phyloP scores from a whole-genome alignment of 2,329 filamentous ascomycete genomes.

The Colletotrichum somersetense region DNA sequence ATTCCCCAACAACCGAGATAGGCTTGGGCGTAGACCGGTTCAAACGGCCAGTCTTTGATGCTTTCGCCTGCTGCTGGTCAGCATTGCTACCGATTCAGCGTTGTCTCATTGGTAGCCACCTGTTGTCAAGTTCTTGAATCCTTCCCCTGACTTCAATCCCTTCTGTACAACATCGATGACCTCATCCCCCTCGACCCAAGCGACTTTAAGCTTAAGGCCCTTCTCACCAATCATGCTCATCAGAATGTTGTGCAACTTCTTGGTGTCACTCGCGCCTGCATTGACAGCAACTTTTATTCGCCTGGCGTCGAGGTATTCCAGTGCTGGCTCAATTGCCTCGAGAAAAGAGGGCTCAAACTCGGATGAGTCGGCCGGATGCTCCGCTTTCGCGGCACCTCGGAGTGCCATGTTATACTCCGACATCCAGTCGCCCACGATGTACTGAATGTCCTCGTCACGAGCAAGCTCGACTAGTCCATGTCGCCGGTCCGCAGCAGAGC shows the following conservation, averaged over 20 bases:
- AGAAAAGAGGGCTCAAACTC: slow-evolving; percentile 55
- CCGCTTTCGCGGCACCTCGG: slow-evolving; percentile 46
- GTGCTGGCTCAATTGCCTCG: slow-evolving; percentile 57
- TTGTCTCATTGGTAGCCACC: neutral
- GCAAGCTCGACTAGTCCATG: slow-evolving; percentile 45
- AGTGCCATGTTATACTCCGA: slow-evolving; percentile 65
- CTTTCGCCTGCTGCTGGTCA: neutral
- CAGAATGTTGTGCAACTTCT: slow-evolving; percentile 49
- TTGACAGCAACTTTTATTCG: slow-evolving; percentile 56
- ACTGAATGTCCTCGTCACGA: slow-evolving; percentile 48
- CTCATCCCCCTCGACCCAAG: slow-evolving; percentile 56
- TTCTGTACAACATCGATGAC: slow-evolving; percentile 47
- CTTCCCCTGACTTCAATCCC: slow-evolving; percentile 7
- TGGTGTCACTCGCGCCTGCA: slow-evolving; percentile 55
- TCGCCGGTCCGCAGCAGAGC: slow-evolving; percentile 46
- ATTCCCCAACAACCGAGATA: slow-evolving; percentile 63
- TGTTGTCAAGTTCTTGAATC: slow-evolving; percentile 35
- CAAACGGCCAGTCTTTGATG: slow-evolving; percentile 40
- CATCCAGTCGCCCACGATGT: slow-evolving; percentile 57
- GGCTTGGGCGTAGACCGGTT: slow-evolving; percentile 54
- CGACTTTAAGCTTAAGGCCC: slow-evolving; percentile 51
- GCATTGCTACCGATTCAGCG: neutral
- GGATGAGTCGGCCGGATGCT: slow-evolving; percentile 46
- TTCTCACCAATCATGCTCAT: slow-evolving; percentile 48
- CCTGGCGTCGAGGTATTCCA: slow-evolving; percentile 50